A percentile compares a stretch with the other conserved stretches of the same genome.
Evolutionary conservation across 306 rosid genomes (phyloP).

Genomic region (Astragalus membranaceus): DNA sequence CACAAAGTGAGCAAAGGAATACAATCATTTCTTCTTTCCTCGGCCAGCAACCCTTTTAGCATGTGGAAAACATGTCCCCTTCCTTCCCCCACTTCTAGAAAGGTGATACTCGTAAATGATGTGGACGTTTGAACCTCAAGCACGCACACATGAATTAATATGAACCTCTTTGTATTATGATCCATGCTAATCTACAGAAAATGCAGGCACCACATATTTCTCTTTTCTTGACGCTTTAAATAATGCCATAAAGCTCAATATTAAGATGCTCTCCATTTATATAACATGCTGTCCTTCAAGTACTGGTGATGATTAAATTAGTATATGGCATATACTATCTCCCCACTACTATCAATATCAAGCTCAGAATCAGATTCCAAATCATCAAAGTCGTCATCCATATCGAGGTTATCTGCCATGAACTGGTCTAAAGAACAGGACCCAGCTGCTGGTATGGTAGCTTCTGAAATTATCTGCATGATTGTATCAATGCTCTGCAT

Average conservation of each 20-base stretch:
- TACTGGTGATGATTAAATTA: background rate
- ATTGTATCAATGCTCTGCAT: conserved; percentile 75
- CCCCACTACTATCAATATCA: conserved; percentile 92
- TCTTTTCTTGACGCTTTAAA: conserved; percentile 12
- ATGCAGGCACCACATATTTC: conserved; percentile 7
- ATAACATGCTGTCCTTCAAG: background rate
- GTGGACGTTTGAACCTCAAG: conserved; percentile 10
- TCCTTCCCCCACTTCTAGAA: background rate
- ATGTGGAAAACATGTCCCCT: background rate
- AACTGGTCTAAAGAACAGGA: conserved; percentile 39
- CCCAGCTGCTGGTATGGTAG: conserved; percentile 81
- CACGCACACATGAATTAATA: conserved; percentile 25
- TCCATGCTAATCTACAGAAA: conserved; percentile 30
- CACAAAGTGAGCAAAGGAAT: conserved; percentile 11
- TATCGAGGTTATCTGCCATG: conserved; percentile 47
- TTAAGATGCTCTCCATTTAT: background rate
- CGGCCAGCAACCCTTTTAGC: background rate
- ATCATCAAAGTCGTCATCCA: conserved; percentile 81
- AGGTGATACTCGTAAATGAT: conserved; percentile 3
- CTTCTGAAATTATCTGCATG: conserved; percentile 94
- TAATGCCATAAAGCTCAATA: background rate
- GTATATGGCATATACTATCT: conserved; percentile 84
- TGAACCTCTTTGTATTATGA: conserved; percentile 5
- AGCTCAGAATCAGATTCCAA: conserved; percentile 72
- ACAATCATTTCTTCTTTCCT: conserved; percentile 1